Evolutionary conservation across 2,329 filamentous ascomycete species (phyloP).

Genomic region (Colletotrichum echinochloae): DNA sequence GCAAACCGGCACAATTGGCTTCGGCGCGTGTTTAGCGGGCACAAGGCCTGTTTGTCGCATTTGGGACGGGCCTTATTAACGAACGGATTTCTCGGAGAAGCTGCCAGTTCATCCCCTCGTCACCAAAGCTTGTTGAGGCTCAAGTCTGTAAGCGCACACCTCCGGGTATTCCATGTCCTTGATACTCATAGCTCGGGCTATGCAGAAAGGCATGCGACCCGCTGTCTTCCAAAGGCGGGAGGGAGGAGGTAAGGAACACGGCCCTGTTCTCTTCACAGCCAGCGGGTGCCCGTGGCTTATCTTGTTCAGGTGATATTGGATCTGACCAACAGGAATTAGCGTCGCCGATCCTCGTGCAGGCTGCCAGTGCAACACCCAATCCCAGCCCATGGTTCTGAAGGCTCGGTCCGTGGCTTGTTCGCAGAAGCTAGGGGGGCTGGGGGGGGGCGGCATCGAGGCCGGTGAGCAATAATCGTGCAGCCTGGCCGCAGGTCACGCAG

Average conservation of each 20-base stretch:
- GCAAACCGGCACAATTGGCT: conserved; percentile 3
- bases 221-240: neutral
- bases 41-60: neutral
- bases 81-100: no score
- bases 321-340: conserved; percentile 13
- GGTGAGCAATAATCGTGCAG: conserved; percentile 17
- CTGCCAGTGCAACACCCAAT: conserved; percentile 3
- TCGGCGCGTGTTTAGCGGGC: conserved; percentile 7
- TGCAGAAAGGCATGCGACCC: neutral
- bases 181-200: no score
- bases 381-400: neutral
- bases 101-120: no score
- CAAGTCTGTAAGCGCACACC: neutral
- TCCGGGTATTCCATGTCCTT: neutral
- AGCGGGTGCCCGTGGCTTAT: conserved; percentile 12
- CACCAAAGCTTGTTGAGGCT: neutral
- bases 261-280: neutral
- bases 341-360: conserved; percentile 18
- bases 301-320: conserved; percentile 9
- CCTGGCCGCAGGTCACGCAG: conserved; percentile 13
- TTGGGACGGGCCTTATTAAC: neutral
- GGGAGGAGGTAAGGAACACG: no score
- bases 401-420: conserved; percentile 11
- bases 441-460: neutral
- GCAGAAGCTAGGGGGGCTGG: conserved; percentile 3